Evolutionary conservation across 2,329 filamentous ascomycete genomes (phyloP), one percentile per base, ranked within the genome.

Genomic region (Fusarium concolor): DNA sequence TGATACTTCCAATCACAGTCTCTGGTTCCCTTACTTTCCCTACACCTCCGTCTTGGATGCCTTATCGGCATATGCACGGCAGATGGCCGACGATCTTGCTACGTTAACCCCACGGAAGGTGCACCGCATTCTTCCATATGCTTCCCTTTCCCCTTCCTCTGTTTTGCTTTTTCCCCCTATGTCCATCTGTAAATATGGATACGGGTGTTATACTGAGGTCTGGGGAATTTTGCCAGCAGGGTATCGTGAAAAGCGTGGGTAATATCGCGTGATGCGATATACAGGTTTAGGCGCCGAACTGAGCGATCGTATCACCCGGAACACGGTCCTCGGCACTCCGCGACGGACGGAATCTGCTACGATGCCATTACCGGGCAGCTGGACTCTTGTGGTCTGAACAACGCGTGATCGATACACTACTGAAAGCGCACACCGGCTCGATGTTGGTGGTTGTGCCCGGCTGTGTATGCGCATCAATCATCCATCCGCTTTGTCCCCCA

Each of bases 11-110:
- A 73, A 74, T 74, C 67, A 74, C 56, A 50, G 38, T 41, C 28
- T 35, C 44, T 56, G 37, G 55, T 70, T 56, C 49, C 49, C 50
- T 57, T 57, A 55, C 43, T 56, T 56, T 41, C 18, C 26, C 44
- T 54, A 46, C 49, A 29, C 47, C 52, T 62, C 53, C 54, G 54
- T 59, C 45, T 61, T 58, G 63, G 57, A 65, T 74, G 56, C 71
- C 56, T 74, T 67, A 68, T 73, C 72, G 72, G 72, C 72, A 74
- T 62, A 72, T 74, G 72, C 68, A 56, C 72, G 72, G 72, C 58
- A 74, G 72, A 74, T 74, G 72, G 53, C 39, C 43, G 70, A 62
- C 61, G 71, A 74, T 74, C 71, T 68, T 69, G 59, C 46, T 73
- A 73, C 64, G 41, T 67, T 38, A 44, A 73, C 71, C 62, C 71